A percentile compares a stretch with the other conserved stretches of the same genome.
Conservation (phyloP, 2,329 filamentous ascomycete genomes). For the Fusarium verticillioides region DNA sequence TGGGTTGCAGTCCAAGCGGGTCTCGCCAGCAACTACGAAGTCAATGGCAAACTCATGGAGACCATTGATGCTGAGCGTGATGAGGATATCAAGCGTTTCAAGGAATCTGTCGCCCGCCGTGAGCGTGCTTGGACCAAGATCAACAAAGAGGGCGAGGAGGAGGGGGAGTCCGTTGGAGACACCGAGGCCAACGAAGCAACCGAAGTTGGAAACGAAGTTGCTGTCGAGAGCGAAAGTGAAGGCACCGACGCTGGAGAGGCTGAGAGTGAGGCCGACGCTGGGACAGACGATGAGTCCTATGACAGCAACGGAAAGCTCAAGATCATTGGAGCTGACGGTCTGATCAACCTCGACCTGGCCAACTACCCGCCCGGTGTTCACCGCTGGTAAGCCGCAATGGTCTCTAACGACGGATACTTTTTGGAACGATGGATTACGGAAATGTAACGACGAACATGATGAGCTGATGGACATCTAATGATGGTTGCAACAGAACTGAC, state of each 20-base stretch:
- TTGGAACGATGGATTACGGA: background rate
- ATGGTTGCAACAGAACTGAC: background rate
- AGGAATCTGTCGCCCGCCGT: background rate
- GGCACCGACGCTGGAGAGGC: background rate
- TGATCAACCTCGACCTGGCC: background rate
- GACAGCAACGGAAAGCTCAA: background rate
- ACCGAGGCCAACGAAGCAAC: background rate
- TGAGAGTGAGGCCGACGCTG: background rate
- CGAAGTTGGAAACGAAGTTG: background rate
- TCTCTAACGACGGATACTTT: background rate
- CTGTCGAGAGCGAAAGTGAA: background rate
- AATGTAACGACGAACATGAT: background rate
- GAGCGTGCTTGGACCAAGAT: background rate
- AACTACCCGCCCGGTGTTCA: background rate
- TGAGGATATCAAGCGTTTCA: background rate
- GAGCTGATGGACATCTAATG: background rate
- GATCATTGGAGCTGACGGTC: background rate
- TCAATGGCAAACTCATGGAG: background rate
- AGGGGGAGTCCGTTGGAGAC: background rate
- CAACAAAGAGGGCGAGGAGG: background rate
- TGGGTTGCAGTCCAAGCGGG: background rate
- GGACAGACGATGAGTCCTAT: background rate
- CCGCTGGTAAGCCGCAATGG: background rate
- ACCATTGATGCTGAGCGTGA: background rate
- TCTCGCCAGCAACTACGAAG: background rate